Evolutionary conservation across 2,329 filamentous ascomycete genomes (phyloP).

Genomic region (Exophiala alcalophila): DNA sequence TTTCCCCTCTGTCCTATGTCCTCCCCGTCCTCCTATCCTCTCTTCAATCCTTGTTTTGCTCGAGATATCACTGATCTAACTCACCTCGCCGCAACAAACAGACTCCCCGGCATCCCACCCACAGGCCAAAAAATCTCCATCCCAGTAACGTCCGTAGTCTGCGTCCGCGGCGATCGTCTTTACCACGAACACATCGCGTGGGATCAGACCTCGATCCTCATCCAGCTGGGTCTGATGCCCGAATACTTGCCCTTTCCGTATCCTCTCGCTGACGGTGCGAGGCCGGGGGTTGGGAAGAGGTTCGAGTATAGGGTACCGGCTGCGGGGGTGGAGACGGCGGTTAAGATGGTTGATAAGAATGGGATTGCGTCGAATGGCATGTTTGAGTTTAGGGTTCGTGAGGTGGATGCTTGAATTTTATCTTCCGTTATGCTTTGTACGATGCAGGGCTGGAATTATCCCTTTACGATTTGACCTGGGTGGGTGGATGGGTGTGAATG

Average conservation of each 20-base stretch:
- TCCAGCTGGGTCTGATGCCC: constrained; percentile 61
- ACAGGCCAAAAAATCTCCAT: constrained; percentile 55
- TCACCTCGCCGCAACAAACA: too few species aligned
- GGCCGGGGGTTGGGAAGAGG: constrained; percentile 40
- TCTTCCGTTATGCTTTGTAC: not conserved
- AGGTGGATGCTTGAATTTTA: constrained; percentile 21
- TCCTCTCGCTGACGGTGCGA: constrained; percentile 39
- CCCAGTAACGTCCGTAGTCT: constrained; percentile 64
- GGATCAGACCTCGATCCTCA: constrained; percentile 63
- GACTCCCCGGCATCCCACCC: constrained; percentile 58
- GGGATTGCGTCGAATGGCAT: constrained; percentile 55
- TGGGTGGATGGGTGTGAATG: not conserved
- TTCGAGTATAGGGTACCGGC: constrained; percentile 62
- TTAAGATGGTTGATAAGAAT: constrained; percentile 53
- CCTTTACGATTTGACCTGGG: not conserved
- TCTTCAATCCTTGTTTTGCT: too few species aligned
- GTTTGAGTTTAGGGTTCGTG: constrained; percentile 43
- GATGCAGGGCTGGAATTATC: constrained; percentile 1
- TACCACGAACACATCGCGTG: constrained; percentile 70
- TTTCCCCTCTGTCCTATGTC: constrained; percentile 16
- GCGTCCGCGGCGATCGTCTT: constrained; percentile 64
- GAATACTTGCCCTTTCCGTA: constrained; percentile 65
- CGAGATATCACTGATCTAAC: too few species aligned
- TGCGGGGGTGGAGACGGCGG: constrained; percentile 53
- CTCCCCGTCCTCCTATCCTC: constrained; percentile 3